Conservation (phyloP, 1,139 yeast species). For the Sugiyamaella novakii region DNA sequence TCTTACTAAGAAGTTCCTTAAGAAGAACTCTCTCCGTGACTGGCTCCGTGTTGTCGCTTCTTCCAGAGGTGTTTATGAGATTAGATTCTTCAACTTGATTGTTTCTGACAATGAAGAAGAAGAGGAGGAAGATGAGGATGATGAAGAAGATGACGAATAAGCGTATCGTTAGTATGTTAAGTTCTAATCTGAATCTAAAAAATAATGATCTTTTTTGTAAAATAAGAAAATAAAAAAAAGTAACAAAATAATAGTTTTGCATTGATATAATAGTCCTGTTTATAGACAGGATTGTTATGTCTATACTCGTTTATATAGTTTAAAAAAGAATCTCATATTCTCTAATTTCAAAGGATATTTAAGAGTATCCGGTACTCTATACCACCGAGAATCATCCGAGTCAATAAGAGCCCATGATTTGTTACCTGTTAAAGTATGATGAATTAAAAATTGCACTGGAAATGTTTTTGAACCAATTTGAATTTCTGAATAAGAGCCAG, state of each 20-base stretch:
- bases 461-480: conserved; percentile 72
- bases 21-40: conserved; percentile 97
- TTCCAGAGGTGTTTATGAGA: conserved; percentile 94
- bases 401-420: conserved; percentile 70
- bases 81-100: conserved; percentile 99
- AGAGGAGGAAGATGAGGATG: conserved; percentile 43
- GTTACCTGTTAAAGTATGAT: conserved; percentile 59
- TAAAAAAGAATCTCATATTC: conserved; percentile 82
- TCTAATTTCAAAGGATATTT: conserved; percentile 73
- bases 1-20: conserved; percentile 99
- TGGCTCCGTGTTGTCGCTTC: conserved; percentile 99
- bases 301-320: conserved; percentile 61
- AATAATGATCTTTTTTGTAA: conserved; percentile 13
- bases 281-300: too few species aligned
- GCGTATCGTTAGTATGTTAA: neutral
- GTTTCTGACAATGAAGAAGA: conserved; percentile 96
- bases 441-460: conserved; percentile 80
- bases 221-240: conserved; percentile 7
- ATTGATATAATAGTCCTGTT: too few species aligned
- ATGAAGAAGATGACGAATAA: conserved; percentile 48
- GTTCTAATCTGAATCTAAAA: conserved; percentile 4
- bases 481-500: conserved; percentile 85
- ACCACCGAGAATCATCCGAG: conserved; percentile 80
- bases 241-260: conserved; percentile 2
- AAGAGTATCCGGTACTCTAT: conserved; percentile 59